Evolutionary conservation across 148 eudicot species (phyloP).

Genomic region (Euryodendron excelsum): DNA sequence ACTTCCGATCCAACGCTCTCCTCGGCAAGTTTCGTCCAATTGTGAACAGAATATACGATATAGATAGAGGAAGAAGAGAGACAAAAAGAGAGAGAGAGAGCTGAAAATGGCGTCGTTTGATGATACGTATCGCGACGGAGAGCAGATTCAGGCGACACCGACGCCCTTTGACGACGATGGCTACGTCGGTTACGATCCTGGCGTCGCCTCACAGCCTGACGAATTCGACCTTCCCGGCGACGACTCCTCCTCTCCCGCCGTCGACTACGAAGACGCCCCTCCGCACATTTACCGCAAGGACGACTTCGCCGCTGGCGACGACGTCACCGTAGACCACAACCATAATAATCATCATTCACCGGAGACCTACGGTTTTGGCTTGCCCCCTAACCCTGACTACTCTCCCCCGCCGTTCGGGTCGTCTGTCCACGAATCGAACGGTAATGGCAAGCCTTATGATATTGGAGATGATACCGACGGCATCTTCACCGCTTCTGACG

Average conservation of each 20-base stretch:
- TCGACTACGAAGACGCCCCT: slow-evolving; percentile 10
- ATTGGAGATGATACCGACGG: slow-evolving; percentile 34
- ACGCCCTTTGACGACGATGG: slow-evolving; percentile 29
- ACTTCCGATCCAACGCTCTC: slow-evolving; percentile 13
- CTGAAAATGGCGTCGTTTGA: slow-evolving; percentile 32
- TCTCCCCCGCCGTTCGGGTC: slow-evolving; percentile 32
- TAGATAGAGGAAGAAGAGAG: not conserved
- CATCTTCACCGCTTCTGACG: slow-evolving; percentile 39
- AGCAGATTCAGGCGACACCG: slow-evolving; percentile 10
- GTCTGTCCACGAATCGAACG: slow-evolving; percentile 1
- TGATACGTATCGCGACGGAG: slow-evolving; percentile 23
- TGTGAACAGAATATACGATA: not conserved
- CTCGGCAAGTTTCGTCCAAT: slow-evolving; percentile 9
- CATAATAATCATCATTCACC: slow-evolving; percentile 14
- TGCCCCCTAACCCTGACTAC: slow-evolving; percentile 18
- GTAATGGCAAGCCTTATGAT: slow-evolving; percentile 28
- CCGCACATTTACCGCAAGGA: slow-evolving; percentile 8
- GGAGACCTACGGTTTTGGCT: slow-evolving; percentile 21
- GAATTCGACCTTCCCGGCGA: slow-evolving; percentile 24
- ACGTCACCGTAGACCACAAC: not conserved
- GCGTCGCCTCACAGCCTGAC: slow-evolving; percentile 4
- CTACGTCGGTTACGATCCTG: slow-evolving; percentile 18
- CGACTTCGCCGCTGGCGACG: slow-evolving; percentile 2
- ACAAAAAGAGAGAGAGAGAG: slow-evolving; percentile 8
- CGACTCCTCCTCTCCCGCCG: too few relatives aligned